phyloP scores from a whole-genome alignment of 192 early-diverging fungal genomes.

The Linnemannia exigua region DNA sequence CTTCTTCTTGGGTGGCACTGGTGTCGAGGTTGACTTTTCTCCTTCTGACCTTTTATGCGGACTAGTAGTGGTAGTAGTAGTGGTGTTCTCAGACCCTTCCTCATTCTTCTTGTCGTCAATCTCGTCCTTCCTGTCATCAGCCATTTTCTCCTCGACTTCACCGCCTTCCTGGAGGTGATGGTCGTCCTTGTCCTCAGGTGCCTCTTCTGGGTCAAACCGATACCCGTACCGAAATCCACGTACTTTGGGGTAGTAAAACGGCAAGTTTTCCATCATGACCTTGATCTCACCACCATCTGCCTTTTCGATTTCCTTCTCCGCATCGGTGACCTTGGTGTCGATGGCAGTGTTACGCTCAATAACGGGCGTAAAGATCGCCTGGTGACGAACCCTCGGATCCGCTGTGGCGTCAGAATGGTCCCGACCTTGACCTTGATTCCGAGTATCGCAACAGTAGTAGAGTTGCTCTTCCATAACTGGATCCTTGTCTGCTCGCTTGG shows the following conservation, averaged over 20 bases:
- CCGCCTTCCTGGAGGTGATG: not conserved
- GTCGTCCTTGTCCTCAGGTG: slow-evolving; percentile 22
- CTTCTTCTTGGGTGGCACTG: not conserved
- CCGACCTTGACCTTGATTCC: not conserved
- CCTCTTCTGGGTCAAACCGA: slow-evolving; percentile 25
- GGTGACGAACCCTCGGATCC: not conserved
- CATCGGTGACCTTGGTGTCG: not conserved
- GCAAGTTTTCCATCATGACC: slow-evolving; percentile 23
- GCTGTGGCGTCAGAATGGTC: not conserved
- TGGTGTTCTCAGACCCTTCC: too few relatives aligned
- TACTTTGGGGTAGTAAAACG: slow-evolving; percentile 67
- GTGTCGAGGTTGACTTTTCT: not conserved
- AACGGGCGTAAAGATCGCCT: slow-evolving; percentile 14
- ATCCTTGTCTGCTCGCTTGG: slow-evolving; percentile 65
- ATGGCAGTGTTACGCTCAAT: not conserved
- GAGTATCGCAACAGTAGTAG: slow-evolving; percentile 40
- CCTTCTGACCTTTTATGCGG: not conserved
- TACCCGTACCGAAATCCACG: slow-evolving; percentile 53
- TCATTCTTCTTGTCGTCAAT: not conserved
- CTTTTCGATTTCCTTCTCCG: not conserved
- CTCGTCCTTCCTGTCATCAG: not conserved
- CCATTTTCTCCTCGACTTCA: not conserved
- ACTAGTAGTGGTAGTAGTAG: too few relatives aligned
- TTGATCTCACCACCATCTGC: slow-evolving; percentile 11
- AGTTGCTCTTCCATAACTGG: slow-evolving; percentile 58